Evolutionary conservation across 805 yeast species (phyloP), one percentile per base, ranked within the genome.

Genomic region (Saccharomyces kudriavzevii): DNA sequence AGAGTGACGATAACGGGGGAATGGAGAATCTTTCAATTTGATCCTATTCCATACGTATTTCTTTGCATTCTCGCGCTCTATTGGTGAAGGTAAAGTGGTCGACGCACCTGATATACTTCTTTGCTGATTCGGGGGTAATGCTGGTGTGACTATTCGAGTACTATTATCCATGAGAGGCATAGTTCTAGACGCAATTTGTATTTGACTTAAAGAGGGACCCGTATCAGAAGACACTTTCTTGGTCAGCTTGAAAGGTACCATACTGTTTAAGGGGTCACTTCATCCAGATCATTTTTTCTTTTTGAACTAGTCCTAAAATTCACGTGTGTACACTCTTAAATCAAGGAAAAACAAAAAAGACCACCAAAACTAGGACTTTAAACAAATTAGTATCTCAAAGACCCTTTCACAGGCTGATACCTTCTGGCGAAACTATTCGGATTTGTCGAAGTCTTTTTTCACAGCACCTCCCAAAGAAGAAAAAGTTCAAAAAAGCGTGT

Each of bases 1-100:
- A 0, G 95, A 89, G 70, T 92, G 98, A 60, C 97, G 84, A 68
- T 89, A 90, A 47, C 99, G 81, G 2, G 99, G 98, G 65, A 92
- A 90, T 1, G 98, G 99, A 3, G 94, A 87, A 58, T 82, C 78
- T 54, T 73, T 73, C 13, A 87, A 70, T 62, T 82, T 83, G 58
- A 79, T 77, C 58, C 85, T 74, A 50, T 73, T 75, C 95, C 94
- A 87, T 0, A 91, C 90, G 83, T 74, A 45, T 65, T 59, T 45
- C 58, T 60, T 13, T 60, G 51, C 47, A 61, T 61, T 40, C 58
- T 59, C 35, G 50, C 47, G 20, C 49, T 52, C 24, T 29, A 6
- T 10, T 5, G 31, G 9, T 5, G 45, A 29, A 5, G 48, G 45
- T 40, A 64, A 40, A 25, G 63, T 55, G 47, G 61, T 49, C 24